phyloP scores from a whole-genome alignment of 148 eudicot genomes.

The Rhododendron simsii region DNA sequence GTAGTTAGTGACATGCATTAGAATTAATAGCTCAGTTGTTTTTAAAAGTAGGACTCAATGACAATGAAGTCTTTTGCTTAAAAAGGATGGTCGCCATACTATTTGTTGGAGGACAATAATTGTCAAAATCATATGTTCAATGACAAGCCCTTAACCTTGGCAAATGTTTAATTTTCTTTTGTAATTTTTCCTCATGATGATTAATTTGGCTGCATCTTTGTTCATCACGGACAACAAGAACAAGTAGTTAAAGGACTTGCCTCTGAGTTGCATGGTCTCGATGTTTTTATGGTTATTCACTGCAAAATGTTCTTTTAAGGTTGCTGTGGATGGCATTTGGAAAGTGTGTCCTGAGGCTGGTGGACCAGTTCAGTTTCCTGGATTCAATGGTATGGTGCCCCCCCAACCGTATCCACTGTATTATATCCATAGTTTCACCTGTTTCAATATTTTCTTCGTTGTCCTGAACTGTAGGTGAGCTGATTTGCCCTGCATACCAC shows the following conservation, averaged over 20 bases:
- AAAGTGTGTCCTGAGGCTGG: constrained; percentile 82
- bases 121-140: not conserved
- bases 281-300: not conserved
- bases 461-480: constrained; percentile 53
- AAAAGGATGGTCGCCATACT: not conserved
- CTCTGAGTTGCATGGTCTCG: not conserved
- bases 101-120: not conserved
- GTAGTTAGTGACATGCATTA: not conserved
- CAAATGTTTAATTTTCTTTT: not conserved
- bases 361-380: constrained; percentile 78
- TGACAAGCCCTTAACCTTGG: not conserved
- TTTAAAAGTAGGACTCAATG: not conserved
- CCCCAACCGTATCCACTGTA: not conserved
- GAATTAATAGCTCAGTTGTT: not conserved
- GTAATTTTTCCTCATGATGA: not conserved
- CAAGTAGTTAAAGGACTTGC: not conserved
- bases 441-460: not conserved
- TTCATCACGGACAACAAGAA: not conserved
- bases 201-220: not conserved
- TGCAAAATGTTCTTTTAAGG: constrained; percentile 29
- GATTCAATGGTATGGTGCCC: constrained; percentile 64
- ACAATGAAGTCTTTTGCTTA: not conserved
- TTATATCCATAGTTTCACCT: not conserved
- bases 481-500: constrained; percentile 84
- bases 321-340: constrained; percentile 91